Evolutionary conservation across 768 basidiomycete species (phyloP).

Genomic region (Tulasnella sp.): DNA sequence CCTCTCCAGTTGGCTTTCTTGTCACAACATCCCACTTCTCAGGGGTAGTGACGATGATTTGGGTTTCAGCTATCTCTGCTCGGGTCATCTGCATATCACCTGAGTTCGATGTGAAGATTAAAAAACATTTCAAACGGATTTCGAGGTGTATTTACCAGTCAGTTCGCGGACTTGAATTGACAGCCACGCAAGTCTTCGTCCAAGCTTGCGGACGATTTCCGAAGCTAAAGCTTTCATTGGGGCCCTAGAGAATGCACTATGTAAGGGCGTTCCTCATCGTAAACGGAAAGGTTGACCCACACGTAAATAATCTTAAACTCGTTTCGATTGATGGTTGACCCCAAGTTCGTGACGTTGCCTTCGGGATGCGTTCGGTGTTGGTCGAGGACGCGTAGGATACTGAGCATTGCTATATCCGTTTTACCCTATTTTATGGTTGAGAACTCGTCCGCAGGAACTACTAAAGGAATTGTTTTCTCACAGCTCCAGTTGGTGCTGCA

Average conservation of each 20-base stretch:
- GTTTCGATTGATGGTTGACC: conserved; percentile 62
- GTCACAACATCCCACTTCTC: conserved; percentile 99
- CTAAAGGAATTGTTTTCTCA: conserved; percentile 48
- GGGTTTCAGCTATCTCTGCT: conserved; percentile 90
- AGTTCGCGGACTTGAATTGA: conserved; percentile 84
- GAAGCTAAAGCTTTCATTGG: conserved; percentile 98
- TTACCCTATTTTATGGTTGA: conserved; percentile 68
- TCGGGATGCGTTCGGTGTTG: conserved; percentile 59
- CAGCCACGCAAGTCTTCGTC: conserved; percentile 89
- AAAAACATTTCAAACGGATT: neutral
- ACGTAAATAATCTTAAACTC: conserved; percentile 98
- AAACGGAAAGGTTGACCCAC: conserved; percentile 48
- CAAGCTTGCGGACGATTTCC: conserved; percentile 91
- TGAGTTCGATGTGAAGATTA: conserved; percentile 34
- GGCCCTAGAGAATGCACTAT: conserved; percentile 56
- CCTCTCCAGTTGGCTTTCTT: conserved; percentile 94
- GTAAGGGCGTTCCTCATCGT: neutral
- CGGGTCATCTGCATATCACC: conserved; percentile 98
- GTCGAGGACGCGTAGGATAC: conserved; percentile 83
- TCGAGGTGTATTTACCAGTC: conserved; percentile 62
- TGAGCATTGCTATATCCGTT: conserved; percentile 96
- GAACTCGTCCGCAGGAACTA: neutral
- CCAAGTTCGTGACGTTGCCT: conserved; percentile 44
- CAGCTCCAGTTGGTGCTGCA: conserved; percentile 95
- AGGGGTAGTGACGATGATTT: conserved; percentile 97